Base-by-base conservation (phyloP, 345 rosid species). In the Firmiana major region DNA sequence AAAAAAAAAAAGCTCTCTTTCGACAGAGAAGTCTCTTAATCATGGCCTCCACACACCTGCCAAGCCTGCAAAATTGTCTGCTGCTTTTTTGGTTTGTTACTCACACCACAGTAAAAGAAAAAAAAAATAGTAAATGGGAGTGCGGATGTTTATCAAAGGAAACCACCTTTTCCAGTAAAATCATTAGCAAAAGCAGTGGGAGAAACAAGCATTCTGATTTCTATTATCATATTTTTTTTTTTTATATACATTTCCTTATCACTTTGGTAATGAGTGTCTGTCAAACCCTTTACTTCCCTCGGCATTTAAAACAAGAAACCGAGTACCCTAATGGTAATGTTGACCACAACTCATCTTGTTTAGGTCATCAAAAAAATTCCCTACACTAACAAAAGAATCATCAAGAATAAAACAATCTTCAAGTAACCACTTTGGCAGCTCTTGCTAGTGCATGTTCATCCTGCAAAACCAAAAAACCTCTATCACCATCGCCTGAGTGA, bases 381-480 rank as follows among this genome's bases (percentile, higher is more conserved):
- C 58, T 86, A 84, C 77, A 77, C 75, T 82, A 85, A 73, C 64
- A 79, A 83, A 88, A 88, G 80, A 88, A 85, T 85, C 81, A 86
- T 81, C 81, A 83, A 82, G 81, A 78, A 78, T 69, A 80, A 85
- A 85, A 75, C 65, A 81, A 82, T 86, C 80, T 73, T 55, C 75
- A 77, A 76, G 81, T 70, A 34, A 76, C 85, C 85, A 81, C 83
- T 59, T 83, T 81, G 76, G 84, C 81, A 77, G 74, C 75, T 84
- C 72, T 85, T 84, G 80, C 63, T 65, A 79, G 79, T 66, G 82
- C 73, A 78, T 74, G 73, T 78, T 83, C 83, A 79, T 80, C 84
- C 91, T 88, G 85, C 82, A 85, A 85, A 79, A 79, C 11, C 55
- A 48, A 48, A 49, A 51, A 69, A 15, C 34, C 22, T 63, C 43